Conservation (phyloP, 768 basidiomycete species). For the Tulasnella calospora region DNA sequence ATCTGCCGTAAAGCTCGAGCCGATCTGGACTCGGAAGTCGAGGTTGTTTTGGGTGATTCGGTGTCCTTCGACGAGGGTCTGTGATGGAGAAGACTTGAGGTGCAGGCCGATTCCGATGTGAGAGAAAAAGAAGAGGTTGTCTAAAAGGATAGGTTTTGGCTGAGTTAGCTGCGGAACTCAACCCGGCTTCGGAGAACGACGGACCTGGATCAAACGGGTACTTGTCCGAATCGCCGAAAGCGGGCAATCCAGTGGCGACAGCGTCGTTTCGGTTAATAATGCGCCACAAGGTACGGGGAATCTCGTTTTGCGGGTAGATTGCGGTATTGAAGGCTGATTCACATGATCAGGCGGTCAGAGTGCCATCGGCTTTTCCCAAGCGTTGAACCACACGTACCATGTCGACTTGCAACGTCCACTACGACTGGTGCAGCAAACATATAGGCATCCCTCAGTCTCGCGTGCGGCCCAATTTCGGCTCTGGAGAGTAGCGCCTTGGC, state of each 20-base stretch:
- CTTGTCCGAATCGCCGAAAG: conserved; percentile 25
- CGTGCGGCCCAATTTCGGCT: conserved; percentile 16
- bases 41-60: not conserved
- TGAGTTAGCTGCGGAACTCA: not conserved
- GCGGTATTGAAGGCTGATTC: not conserved
- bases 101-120: conserved; percentile 9
- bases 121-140: conserved; percentile 23
- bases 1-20: not conserved
- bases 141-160: not conserved
- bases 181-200: not conserved
- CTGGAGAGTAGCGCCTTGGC: conserved; percentile 12
- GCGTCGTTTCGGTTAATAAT: conserved; percentile 26
- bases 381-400: not conserved
- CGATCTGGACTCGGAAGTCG: not conserved
- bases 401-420: conserved; percentile 5
- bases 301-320: conserved; percentile 1
- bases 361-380: not conserved
- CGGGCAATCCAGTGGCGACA: conserved; percentile 31
- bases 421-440: conserved; percentile 30
- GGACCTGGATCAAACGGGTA: not conserved
- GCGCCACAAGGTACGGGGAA: conserved; percentile 27
- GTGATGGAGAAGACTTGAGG: not conserved
- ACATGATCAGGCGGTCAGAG: not conserved
- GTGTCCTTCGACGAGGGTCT: not conserved
- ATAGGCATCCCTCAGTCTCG: conserved; percentile 30